Evolutionary conservation across 805 yeast species (phyloP).

Genomic region (Metschnikowia lachancei): DNA sequence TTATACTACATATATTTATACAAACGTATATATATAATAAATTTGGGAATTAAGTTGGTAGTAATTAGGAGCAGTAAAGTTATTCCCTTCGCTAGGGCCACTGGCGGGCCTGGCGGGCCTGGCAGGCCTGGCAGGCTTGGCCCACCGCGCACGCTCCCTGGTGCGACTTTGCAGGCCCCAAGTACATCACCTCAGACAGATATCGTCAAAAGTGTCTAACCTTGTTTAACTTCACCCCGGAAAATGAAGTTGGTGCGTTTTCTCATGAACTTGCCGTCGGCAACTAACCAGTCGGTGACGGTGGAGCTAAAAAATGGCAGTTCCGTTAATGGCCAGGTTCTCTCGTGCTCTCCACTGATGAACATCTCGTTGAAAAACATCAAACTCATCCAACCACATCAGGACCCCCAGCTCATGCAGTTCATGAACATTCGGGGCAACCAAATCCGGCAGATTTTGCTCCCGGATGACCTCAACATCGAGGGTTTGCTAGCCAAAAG

Average conservation of each 20-base stretch:
- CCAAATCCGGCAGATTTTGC: constrained; percentile 74
- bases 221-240: no score
- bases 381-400: constrained; percentile 68
- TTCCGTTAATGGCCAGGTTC: constrained; percentile 76
- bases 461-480: constrained; percentile 83
- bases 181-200: no score
- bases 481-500: constrained; percentile 60
- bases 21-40: no score
- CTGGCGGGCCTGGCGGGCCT: no score
- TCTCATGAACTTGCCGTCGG: constrained; percentile 66
- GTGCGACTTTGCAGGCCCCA: no score
- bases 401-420: constrained; percentile 68
- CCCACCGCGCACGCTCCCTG: no score
- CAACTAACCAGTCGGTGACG: constrained; percentile 78
- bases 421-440: constrained; percentile 85
- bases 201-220: no score
- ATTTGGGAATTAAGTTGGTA: no score
- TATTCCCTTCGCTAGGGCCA: no score
- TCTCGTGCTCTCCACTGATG: constrained; percentile 88
- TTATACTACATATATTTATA: no score
- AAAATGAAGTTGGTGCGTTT: constrained; percentile 68
- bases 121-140: no score
- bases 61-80: no score
- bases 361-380: constrained; percentile 79
- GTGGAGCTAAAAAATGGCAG: constrained; percentile 92